Evolutionary conservation across 352 stramenopile species (phyloP).

Genomic region (Phytophthora agathidicida): DNA sequence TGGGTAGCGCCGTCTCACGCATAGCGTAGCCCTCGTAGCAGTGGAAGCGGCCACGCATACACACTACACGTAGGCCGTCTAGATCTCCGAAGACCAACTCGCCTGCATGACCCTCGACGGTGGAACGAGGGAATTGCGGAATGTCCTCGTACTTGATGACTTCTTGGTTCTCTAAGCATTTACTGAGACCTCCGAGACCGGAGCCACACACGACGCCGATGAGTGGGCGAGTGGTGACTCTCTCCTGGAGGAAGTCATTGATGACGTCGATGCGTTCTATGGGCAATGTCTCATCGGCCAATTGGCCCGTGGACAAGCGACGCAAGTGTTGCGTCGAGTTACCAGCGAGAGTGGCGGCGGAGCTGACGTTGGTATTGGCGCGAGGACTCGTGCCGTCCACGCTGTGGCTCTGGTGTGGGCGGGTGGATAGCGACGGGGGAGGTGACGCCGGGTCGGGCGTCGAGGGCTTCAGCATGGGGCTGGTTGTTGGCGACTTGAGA

Average conservation of each 20-base stretch:
- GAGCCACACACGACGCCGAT: conserved; percentile 94
- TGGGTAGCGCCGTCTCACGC: conserved; percentile 90
- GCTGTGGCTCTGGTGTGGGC: conserved; percentile 34
- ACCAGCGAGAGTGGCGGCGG: not conserved
- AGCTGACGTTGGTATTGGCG: not conserved
- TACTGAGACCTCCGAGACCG: conserved; percentile 92
- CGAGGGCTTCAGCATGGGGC: conserved; percentile 18
- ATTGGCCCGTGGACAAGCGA: conserved; percentile 47
- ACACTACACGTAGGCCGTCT: conserved; percentile 79
- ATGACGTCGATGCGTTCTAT: conserved; percentile 77
- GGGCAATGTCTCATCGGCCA: conserved; percentile 56
- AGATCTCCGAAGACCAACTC: conserved; percentile 93
- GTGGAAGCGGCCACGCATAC: conserved; percentile 96
- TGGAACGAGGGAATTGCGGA: conserved; percentile 91
- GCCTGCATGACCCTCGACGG: conserved; percentile 91
- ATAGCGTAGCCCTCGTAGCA: conserved; percentile 96
- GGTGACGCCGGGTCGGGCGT: no score
- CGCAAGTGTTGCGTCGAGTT: conserved; percentile 18
- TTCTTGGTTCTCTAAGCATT: conserved; percentile 82
- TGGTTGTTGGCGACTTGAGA: no score
- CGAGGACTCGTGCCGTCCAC: conserved; percentile 21
- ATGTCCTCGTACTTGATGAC: conserved; percentile 93
- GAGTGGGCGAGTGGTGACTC: conserved; percentile 46
- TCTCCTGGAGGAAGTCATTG: conserved; percentile 54
- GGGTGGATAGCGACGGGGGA: conserved; percentile 1